These are phyloP conservation scores for Primulina tabacum DNA, from an alignment of 257 asterid genomes.

Conservation along the genomic window DNA sequence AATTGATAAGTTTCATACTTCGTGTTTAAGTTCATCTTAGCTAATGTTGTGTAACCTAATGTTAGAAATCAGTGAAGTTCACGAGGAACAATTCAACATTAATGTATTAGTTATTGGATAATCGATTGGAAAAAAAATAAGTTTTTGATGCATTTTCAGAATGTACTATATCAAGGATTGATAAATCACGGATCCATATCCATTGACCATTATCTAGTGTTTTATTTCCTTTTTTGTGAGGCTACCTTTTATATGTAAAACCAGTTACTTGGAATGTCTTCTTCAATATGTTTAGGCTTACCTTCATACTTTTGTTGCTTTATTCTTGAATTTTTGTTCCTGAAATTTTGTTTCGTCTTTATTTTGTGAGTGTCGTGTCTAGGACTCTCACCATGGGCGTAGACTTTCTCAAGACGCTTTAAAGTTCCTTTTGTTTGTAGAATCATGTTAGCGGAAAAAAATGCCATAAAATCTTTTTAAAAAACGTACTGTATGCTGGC, in stretches of 20 bases:
- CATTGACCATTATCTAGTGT: background rate
- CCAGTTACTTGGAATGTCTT: background rate
- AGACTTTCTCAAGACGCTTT: background rate
- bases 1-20: background rate
- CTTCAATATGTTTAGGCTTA: background rate
- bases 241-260: background rate
- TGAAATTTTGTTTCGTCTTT: background rate
- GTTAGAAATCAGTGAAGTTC: background rate
- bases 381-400: background rate
- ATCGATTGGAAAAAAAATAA: too few species aligned
- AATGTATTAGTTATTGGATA: background rate
- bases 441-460: background rate
- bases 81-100: background rate
- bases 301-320: background rate
- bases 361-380: background rate
- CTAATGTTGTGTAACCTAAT: background rate
- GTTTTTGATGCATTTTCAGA: background rate
- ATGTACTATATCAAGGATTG: background rate
- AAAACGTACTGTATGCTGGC: background rate
- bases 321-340: background rate
- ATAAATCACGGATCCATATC: background rate
- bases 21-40: background rate
- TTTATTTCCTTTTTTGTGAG: background rate
- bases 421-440: background rate
- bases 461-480: too few species aligned